Conservation (phyloP, 148 eudicot genomes). For the Oxyria digyna region DNA sequence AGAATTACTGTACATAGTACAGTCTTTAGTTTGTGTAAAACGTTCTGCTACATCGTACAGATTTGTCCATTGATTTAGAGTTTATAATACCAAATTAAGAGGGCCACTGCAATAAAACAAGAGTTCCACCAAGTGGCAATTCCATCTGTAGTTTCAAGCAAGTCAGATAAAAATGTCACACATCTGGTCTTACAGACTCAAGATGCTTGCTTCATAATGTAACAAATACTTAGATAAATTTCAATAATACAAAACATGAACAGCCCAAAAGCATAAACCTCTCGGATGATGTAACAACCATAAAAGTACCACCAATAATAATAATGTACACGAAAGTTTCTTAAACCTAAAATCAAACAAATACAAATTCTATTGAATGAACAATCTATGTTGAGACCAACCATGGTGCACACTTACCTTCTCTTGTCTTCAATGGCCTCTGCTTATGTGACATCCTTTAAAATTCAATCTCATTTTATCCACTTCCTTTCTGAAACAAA, state of each 20-base stretch:
- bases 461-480: neutral
- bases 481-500: conserved; percentile 8
- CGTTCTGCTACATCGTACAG: too few relatives aligned
- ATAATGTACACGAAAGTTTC: conserved; percentile 6
- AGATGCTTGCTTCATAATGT: neutral
- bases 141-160: neutral
- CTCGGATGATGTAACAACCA: neutral
- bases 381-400: neutral
- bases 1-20: neutral
- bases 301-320: neutral
- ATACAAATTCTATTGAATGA: neutral
- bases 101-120: neutral
- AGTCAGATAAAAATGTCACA: neutral
- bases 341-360: conserved; percentile 1
- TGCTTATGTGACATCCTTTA: neutral
- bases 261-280: neutral
- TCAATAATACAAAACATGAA: neutral
- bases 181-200: neutral
- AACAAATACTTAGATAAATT: neutral
- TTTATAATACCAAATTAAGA: too few relatives aligned
- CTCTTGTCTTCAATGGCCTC: neutral
- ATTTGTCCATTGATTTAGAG: too few relatives aligned
- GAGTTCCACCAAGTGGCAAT: neutral
- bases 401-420: conserved; percentile 1
- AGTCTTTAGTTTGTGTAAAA: too few relatives aligned